Percentiles rank a stretch among this genome's conserved stretches.
These are phyloP conservation scores for Alternaria atra DNA, from an alignment of 2,329 filamentous ascomycete species.

Conservation along the genomic window DNA sequence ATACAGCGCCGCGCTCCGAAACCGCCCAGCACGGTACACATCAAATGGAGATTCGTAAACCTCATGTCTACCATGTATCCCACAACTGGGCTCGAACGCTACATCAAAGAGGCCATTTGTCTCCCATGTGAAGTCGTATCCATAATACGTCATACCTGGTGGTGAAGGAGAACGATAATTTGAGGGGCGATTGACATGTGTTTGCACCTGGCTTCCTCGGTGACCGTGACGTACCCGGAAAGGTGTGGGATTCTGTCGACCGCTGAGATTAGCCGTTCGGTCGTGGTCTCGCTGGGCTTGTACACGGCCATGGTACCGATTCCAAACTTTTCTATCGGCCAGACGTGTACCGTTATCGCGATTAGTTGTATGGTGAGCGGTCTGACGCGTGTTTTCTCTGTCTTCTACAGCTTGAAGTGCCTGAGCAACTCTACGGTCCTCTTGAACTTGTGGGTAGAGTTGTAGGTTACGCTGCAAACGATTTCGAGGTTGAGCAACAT, in stretches of 20 bases:
- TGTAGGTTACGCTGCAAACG: neutral
- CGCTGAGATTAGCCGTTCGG: too few species aligned
- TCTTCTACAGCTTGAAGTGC: neutral
- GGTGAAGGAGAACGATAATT: too few species aligned
- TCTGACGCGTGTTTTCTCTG: neutral
- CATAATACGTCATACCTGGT: neutral
- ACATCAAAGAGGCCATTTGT: neutral
- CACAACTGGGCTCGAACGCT: neutral
- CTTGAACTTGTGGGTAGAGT: neutral
- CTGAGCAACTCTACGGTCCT: neutral
- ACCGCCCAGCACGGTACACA: neutral
- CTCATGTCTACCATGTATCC: neutral
- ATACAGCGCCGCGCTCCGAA: neutral
- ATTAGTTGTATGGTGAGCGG: too few species aligned
- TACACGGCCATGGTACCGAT: too few species aligned
- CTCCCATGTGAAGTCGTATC: neutral
- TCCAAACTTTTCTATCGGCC: too few species aligned
- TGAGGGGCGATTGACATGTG: too few species aligned
- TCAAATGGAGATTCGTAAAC: neutral
- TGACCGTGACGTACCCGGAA: too few species aligned
- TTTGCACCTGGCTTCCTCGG: too few species aligned
- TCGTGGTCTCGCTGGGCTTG: too few species aligned
- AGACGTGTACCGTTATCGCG: too few species aligned
- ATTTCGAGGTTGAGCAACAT: neutral
- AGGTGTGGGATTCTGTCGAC: too few species aligned